Base-by-base conservation (phyloP, 2,329 filamentous ascomycete species). In the Teratosphaeria gauchensis region DNA sequence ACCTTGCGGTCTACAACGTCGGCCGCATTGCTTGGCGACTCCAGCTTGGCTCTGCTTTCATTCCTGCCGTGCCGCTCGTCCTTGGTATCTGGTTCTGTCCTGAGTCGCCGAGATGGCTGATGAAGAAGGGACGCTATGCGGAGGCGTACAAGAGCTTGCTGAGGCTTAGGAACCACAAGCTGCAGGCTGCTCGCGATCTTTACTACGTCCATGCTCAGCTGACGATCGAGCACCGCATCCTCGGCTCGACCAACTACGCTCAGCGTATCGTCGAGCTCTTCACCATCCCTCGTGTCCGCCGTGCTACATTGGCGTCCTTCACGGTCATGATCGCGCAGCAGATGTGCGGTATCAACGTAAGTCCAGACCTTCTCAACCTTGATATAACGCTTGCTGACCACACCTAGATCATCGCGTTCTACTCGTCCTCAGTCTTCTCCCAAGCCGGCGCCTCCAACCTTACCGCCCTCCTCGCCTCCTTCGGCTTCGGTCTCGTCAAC, bases 101-200 rank as follows among this genome's bases (percentile, higher is more conserved):
- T 53, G 78, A 80, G 60, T 78, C 73, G 4, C 77, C 76, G 32
- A n/a, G 54, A 30, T 69, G 68, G 68, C 64, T 64, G 51, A 80
- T 82, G 64, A 75, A 78, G 64, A 77, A 80, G 57, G 68, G 73
- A 51, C 72, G 76, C 8, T 72, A 77, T 51, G 62, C 72, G 4
- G 74, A 78, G 51, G 81, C 78, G 1, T 84, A 78, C 69, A 59
- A 69, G 12, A 78, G 80, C 1, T 78, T 83, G 68, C 67, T 69
- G 12, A 70, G 68, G 4, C 69, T 84, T 7, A 77, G 81, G 4
- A 74, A 74, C 53, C 74, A 75, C 19, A 75, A 79, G 30, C 70
- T 84, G 4, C 79, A 82, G 62, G 81, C 81, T 0, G 80, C 80
- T 1, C 73, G 81, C 19, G 81, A 84, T 59, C 72, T 82, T 53